phyloP scores from a whole-genome alignment of 164 flowering plant genomes.

The Taxillus chinensis region DNA sequence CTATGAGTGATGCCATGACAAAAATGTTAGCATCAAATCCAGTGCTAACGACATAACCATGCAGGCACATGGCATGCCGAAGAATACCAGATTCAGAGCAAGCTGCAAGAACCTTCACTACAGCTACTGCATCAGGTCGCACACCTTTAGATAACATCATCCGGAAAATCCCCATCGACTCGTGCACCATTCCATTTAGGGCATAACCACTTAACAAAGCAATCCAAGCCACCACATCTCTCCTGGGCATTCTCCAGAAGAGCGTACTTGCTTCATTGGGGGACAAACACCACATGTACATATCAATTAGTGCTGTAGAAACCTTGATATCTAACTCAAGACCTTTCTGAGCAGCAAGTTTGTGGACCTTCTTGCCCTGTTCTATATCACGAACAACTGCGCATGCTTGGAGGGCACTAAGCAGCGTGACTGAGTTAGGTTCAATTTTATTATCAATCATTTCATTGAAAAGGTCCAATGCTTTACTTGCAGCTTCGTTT shows the following conservation, averaged over 20 bases:
- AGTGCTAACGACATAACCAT: conserved; percentile 28
- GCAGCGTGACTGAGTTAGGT: conserved; percentile 32
- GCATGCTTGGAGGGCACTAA: conserved; percentile 53
- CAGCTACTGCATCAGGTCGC: conserved; percentile 40
- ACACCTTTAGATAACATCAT: conserved; percentile 28
- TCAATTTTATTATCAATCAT: conserved; percentile 33
- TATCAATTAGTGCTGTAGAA: conserved; percentile 52
- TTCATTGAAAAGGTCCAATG: conserved; percentile 33
- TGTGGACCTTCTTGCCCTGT: conserved; percentile 40
- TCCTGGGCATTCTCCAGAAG: conserved; percentile 31
- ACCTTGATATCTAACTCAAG: conserved; percentile 33
- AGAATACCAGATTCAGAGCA: conserved; percentile 43
- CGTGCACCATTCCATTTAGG: conserved; percentile 32
- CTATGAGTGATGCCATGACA: conserved; percentile 44
- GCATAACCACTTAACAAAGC: conserved; percentile 44
- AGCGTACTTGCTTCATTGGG: conserved; percentile 33
- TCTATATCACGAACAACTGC: conserved; percentile 24
- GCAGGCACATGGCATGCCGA: conserved; percentile 43
- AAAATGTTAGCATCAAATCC: conserved; percentile 33
- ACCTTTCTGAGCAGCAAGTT: conserved; percentile 23
- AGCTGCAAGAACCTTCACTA: conserved; percentile 44
- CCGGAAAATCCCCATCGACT: conserved; percentile 32
- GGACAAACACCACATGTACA: conserved; percentile 56
- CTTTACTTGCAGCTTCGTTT: conserved; percentile 32
- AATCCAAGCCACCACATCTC: conserved; percentile 49